Evolutionary conservation across 2,329 filamentous ascomycete genomes (phyloP).

Genomic region (Aspergillus japonicus): DNA sequence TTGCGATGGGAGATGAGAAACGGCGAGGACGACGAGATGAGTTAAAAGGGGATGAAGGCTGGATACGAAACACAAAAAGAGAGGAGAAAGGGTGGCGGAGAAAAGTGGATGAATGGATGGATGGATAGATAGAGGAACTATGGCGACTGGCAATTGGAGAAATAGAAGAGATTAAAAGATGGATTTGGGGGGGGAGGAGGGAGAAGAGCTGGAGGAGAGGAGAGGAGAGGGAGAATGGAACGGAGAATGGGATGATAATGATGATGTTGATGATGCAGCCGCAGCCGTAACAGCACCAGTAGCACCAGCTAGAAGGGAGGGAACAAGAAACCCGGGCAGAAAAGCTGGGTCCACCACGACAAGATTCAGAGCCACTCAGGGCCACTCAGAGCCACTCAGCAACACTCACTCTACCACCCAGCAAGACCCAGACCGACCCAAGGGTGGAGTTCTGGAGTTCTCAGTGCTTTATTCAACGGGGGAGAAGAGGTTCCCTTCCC

Average conservation of each 20-base stretch:
- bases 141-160: too few species aligned
- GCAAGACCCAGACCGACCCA: not conserved
- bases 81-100: too few species aligned
- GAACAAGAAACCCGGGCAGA: conserved; percentile 1
- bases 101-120: too few species aligned
- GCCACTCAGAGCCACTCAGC: not conserved
- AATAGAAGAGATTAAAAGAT: not conserved
- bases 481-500: not conserved
- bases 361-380: not conserved
- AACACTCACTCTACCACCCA: not conserved
- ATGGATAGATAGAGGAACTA: too few species aligned
- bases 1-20: conserved; percentile 13
- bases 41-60: not conserved
- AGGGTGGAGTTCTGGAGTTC: not conserved
- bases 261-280: not conserved
- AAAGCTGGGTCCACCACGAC: conserved; percentile 4
- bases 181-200: conserved; percentile 2
- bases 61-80: too few species aligned
- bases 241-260: not conserved
- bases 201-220: not conserved
- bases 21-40: conserved; percentile 4
- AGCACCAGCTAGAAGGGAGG: not conserved
- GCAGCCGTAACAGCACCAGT: not conserved
- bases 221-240: not conserved
- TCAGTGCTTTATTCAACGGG: not conserved